Base-by-base conservation (phyloP, 2,329 filamentous ascomycete species). In the Leptosphaerulina australis region DNA sequence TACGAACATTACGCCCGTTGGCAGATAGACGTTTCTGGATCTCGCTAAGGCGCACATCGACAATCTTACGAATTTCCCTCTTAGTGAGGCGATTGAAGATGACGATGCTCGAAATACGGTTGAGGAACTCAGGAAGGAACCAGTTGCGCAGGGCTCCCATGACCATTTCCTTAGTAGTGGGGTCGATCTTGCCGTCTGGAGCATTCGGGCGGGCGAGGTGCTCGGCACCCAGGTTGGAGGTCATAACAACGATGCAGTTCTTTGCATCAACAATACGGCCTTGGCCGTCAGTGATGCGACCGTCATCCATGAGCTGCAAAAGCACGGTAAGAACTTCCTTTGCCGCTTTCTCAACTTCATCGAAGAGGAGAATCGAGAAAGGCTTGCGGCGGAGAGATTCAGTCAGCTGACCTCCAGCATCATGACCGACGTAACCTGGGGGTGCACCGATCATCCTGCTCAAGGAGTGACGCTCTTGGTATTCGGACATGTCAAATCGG, bases 221-320 rank as follows among this genome's bases (percentile, higher is more conserved):
- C 73, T 97, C 94, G 24, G 94, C 94, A 59, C 94, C 94, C 55
- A 99, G 76, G 78, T 99, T 99, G 67, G 91, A 97, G 0, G 94
- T 99, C 91, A 99, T 96, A 75, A 99, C 94, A 33, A 99, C 93
- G 62, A 99, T 97, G 72, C 93, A 97, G 81, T 99, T 99, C 77
- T 88, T 91, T 53, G 93, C 94, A 66, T 99, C 94, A 46, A 99
- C 86, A 39, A 97, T 82, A 72, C 94, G 86, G 70, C 94, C 94
- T 83, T 97, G 95, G 37, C 94, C 94, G 69, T 99, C 94, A 11
- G 94, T 99, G 74, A 99, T 97, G 66, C 94, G 91, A 22, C 94
- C 94, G 68, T 99, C 94, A 67, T 99, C 94, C 91, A 99, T 97
- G 68, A 99, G 90, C 75, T 99, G 94, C n/a, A 99, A 84, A 28